Evolutionary conservation across 768 basidiomycete genomes (phyloP), one percentile per base, ranked within the genome.

Genomic region (Coprinopsis marcescibilis): DNA sequence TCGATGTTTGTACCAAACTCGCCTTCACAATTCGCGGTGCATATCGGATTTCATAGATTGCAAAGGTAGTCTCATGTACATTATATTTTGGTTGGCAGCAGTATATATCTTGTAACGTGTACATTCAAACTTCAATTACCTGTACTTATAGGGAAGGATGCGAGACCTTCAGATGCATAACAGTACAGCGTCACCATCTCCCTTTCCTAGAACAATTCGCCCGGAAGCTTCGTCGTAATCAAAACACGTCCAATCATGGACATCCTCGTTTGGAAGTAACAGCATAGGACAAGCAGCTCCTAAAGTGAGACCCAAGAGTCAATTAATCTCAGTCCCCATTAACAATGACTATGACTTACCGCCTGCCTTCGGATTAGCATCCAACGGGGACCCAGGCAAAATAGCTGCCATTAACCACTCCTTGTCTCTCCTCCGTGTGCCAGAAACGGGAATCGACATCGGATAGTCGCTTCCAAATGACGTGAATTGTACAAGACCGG

Each of bases 181-280:
- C 5, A 43, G 8, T 14, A 43, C 7, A 4, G 19, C 26, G 19
- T 43, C 26, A 6, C 41, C 41, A 29, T 29, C 17, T 11, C 41
- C 41, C 41, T 43, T 43, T 20, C 41, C 41, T n/a, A 43, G 8
- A 4, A 27, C 41, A 19, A 43, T 43, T 4, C 41, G 24, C 4
- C 41, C 41, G 14, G 41, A 27, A 19, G 6, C 41, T 43, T 43
- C 41, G 14, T 43, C 41, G 30, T 43, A 43, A 19, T 43, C 41
- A 7, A 43, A 17, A 29, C 41, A 27, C 7, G 41, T 43, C 41
- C 41, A 43, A 30, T 43, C 41, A 5, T 43, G 41, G 14, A 43
- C 12, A 4, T 43, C 41, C 12, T 10, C 4, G 21, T 43, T 43
- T 8, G 30, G 10, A 32, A 8, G n/a, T n/a, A 32, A 8, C 10